Percentiles rank a stretch among this genome's conserved stretches.
These are phyloP conservation scores for Diplosphaera chodatii DNA, from an alignment of 139 green algal genomes.

Conservation along the genomic window DNA sequence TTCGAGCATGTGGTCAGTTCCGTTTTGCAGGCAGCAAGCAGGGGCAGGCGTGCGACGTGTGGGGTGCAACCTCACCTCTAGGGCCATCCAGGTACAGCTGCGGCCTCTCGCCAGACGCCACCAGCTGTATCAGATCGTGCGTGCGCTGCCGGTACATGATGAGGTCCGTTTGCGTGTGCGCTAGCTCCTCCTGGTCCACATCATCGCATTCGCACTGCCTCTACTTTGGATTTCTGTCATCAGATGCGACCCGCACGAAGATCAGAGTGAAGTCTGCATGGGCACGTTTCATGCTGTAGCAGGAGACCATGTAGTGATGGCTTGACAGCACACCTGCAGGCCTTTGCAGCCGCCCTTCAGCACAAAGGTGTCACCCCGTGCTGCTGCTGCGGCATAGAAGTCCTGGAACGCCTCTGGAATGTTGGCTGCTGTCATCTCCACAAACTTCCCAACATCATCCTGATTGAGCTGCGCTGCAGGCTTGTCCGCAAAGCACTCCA, in stretches of 20 bases:
- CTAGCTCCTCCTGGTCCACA: slow-evolving; percentile 21
- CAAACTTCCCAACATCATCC: background rate
- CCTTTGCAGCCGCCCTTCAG: slow-evolving; percentile 32
- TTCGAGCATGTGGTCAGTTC: too few species aligned
- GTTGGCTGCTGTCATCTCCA: background rate
- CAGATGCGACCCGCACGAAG: too few species aligned
- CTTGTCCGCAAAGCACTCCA: background rate
- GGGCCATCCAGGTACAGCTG: background rate
- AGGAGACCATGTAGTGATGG: too few species aligned
- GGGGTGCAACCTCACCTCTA: too few species aligned
- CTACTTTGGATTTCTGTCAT: too few species aligned
- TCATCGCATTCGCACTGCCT: too few species aligned
- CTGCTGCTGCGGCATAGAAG: background rate
- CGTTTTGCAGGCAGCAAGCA: too few species aligned
- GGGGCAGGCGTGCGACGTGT: too few species aligned
- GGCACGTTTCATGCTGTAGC: too few species aligned
- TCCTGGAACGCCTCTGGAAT: background rate
- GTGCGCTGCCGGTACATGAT: slow-evolving; percentile 19
- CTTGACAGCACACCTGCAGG: slow-evolving; percentile 8
- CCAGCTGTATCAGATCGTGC: background rate
- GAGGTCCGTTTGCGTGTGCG: slow-evolving; percentile 4
- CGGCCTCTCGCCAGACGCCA: background rate
- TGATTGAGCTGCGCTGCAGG: background rate
- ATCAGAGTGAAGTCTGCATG: too few species aligned
- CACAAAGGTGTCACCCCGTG: background rate